These are phyloP conservation scores for Umbelopsis sp. DNA, from an alignment of 192 early-diverging fungal genomes.

Conservation along the genomic window DNA sequence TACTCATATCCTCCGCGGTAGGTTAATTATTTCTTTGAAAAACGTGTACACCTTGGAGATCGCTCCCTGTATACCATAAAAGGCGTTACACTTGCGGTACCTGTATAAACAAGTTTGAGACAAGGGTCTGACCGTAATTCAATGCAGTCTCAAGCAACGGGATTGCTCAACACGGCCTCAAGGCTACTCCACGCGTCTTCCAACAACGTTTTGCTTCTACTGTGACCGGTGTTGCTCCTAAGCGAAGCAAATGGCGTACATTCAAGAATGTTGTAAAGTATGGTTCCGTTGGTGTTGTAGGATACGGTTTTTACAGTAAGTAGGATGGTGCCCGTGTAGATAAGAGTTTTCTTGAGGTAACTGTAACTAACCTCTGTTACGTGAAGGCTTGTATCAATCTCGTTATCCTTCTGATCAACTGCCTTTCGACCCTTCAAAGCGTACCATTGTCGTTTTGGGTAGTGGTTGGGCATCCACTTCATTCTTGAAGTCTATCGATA, in stretches of 20 bases:
- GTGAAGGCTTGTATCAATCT: constrained; percentile 24
- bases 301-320: constrained; percentile 30
- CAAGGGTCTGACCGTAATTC: neutral
- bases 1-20: constrained; percentile 12
- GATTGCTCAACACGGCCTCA: neutral
- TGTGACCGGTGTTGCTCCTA: neutral
- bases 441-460: constrained; percentile 43
- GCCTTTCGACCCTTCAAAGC: constrained; percentile 49
- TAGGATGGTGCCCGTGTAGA: neutral
- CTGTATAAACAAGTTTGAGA: neutral
- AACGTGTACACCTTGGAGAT: neutral
- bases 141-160: neutral
- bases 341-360: neutral
- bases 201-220: constrained; percentile 4
- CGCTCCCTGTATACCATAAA: constrained; percentile 15
- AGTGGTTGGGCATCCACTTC: constrained; percentile 48
- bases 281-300: constrained; percentile 24
- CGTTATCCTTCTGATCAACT: constrained; percentile 45
- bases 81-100: neutral
- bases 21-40: too few relatives aligned
- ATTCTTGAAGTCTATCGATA: constrained; percentile 43
- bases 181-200: neutral
- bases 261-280: constrained; percentile 14
- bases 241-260: constrained; percentile 22
- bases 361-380: neutral